A percentile compares a stretch with the other conserved stretches of the same genome.
Conservation (phyloP, 768 basidiomycete genomes). For the Boletus rubescentipes region DNA sequence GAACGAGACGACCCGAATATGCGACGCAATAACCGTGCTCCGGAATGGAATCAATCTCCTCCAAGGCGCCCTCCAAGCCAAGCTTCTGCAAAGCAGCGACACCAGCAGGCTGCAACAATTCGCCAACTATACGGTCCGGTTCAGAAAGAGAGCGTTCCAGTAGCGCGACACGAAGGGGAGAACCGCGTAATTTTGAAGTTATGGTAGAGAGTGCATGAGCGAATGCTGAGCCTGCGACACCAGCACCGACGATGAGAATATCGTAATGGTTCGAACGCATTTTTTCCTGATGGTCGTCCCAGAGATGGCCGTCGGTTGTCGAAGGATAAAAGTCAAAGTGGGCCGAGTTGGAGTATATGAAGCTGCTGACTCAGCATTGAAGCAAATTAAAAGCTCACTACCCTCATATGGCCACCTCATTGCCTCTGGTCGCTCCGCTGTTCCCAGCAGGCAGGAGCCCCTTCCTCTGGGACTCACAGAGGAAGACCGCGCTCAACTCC, state of each 20-base stretch:
- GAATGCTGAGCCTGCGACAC: constrained; percentile 84
- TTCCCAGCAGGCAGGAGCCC: constrained; percentile 87
- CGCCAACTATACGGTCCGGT: constrained; percentile 97
- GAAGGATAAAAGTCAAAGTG: not conserved
- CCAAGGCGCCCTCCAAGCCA: constrained; percentile 73
- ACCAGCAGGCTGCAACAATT: constrained; percentile 93
- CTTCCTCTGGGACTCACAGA: constrained; percentile 81
- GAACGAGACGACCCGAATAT: constrained; percentile 59
- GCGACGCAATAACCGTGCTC: constrained; percentile 86
- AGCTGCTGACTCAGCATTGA: constrained; percentile 21
- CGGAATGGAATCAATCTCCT: constrained; percentile 85
- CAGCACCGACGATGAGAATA: constrained; percentile 88
- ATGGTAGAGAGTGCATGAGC: constrained; percentile 78
- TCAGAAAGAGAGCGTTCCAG: constrained; percentile 90
- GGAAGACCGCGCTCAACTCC: constrained; percentile 66
- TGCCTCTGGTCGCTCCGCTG: constrained; percentile 60
- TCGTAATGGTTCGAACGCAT: constrained; percentile 49
- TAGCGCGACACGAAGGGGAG: constrained; percentile 74
- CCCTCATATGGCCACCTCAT: constrained; percentile 20
- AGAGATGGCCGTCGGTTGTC: not conserved
- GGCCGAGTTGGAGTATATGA: not conserved
- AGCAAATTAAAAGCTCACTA: no score
- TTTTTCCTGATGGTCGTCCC: not conserved
- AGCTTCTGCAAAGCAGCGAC: constrained; percentile 71
- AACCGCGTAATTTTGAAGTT: constrained; percentile 38